Conservation (phyloP, 23 red algal species). For the Gracilaria domingensis region DNA sequence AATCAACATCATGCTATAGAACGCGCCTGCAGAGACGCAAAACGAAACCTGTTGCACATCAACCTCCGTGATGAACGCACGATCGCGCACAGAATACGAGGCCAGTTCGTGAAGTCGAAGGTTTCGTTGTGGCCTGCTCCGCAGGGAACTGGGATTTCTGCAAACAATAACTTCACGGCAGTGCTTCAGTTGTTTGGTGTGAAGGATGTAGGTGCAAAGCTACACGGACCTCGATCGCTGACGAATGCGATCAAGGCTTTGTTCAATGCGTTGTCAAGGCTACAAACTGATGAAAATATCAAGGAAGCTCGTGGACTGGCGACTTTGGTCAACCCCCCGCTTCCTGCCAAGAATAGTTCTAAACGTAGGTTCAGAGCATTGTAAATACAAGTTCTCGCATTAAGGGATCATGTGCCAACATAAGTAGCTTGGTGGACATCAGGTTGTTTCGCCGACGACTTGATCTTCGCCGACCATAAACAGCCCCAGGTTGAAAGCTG, state of each 20-base stretch:
- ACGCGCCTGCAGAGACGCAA: slow-evolving; percentile 83
- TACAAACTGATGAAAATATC: slow-evolving; percentile 60
- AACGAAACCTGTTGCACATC: slow-evolving; percentile 68
- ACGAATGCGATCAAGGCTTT: slow-evolving; percentile 88
- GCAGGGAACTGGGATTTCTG: slow-evolving; percentile 75
- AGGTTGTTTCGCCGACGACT: not conserved
- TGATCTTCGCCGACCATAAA: not conserved
- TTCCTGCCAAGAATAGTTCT: not conserved
- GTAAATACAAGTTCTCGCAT: not conserved
- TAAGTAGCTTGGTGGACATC: not conserved
- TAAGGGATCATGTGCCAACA: not conserved
- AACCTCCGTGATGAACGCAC: slow-evolving; percentile 76
- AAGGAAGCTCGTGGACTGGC: slow-evolving; percentile 58
- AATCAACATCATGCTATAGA: slow-evolving; percentile 76
- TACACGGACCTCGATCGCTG: slow-evolving; percentile 76
- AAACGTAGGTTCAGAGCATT: slow-evolving; percentile 29
- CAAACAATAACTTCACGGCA: slow-evolving; percentile 81
- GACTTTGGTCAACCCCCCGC: not conserved
- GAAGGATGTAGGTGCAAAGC: slow-evolving; percentile 87
- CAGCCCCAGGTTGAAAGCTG: not conserved
- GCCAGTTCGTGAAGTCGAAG: slow-evolving; percentile 71
- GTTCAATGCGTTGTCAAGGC: slow-evolving; percentile 78
- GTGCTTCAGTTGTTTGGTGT: slow-evolving; percentile 88
- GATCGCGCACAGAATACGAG: slow-evolving; percentile 66
- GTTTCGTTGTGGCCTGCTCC: slow-evolving; percentile 86